A percentile compares a stretch with the other conserved stretches of the same genome.
Evolutionary conservation across 2,329 filamentous ascomycete genomes (phyloP).

Genomic region (Orbilia brochopaga): DNA sequence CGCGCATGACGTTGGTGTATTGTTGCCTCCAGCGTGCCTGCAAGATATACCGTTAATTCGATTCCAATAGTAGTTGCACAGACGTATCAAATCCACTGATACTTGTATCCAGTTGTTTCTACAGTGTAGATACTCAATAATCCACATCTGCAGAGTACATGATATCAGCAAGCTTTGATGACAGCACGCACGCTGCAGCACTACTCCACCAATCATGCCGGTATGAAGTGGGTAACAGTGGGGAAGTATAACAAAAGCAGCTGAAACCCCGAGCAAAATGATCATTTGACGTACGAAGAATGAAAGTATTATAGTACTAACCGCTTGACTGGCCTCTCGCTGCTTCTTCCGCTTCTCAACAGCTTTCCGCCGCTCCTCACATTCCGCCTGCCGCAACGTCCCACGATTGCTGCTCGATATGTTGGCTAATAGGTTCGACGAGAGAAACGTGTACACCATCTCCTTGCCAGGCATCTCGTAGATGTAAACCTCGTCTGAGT

Average conservation of each 20-base stretch:
- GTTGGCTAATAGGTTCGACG: conserved; percentile 9
- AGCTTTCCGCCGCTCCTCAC: background rate
- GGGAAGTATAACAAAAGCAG: too few relatives aligned
- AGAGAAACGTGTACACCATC: conserved; percentile 3
- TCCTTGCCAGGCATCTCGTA: conserved; percentile 10
- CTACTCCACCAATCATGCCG: too few relatives aligned
- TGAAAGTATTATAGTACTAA: conserved; percentile 6
- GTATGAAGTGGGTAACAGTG: too few relatives aligned
- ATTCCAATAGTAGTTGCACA: too few relatives aligned
- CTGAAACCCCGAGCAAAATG: too few relatives aligned
- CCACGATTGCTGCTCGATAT: background rate
- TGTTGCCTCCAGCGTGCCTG: background rate
- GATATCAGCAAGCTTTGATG: too few relatives aligned
- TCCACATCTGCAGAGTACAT: too few relatives aligned
- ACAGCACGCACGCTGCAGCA: too few relatives aligned
- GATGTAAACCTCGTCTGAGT: background rate
- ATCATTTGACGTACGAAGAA: background rate
- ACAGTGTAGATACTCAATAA: too few relatives aligned
- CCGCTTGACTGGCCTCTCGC: background rate
- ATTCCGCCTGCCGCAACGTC: conserved; percentile 13
- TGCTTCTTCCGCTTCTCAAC: background rate
- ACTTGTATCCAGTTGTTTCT: too few relatives aligned
- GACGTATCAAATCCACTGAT: too few relatives aligned
- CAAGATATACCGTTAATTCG: background rate
- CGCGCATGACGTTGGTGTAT: conserved; percentile 3